Evolutionary conservation across 2,329 filamentous ascomycete species (phyloP), one percentile per base, ranked within the genome.

Genomic region (Colletotrichum sp.): DNA sequence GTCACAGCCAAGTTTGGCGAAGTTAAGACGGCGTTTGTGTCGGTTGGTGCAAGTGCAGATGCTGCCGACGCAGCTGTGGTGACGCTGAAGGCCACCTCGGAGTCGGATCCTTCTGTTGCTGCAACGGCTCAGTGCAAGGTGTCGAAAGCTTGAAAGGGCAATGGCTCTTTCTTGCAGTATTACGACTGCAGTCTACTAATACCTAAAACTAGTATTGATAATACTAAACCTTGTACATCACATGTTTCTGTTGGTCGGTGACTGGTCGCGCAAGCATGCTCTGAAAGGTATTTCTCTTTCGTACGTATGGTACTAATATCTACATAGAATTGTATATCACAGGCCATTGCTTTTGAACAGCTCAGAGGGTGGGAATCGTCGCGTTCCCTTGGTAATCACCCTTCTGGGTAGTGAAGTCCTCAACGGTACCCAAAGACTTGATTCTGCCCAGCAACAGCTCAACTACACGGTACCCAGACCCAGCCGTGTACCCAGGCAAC

Each of bases 81-180:
- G 6, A 88, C 80, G 55, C 72, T 89, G 59, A 85, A 82, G 32
- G 87, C 82, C n/a, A 86, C 82, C 15, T 89, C 88, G 1, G 88
- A 89, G 82, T 87, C 87, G 12, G 83, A 88, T 74, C 73, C 77
- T 3, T 73, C 67, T 6, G 81, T 84, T 13, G 78, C 76, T 7
- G 80, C 80, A 4, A 80, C 80, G 4, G 82, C 83, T 3, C 78
- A 80, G 69, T 87, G 85, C 62, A 77, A 71, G n/a, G 81, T 87
- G 8, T 72, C 66, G 9, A 85, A 82, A 76, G 70, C 59, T 15
- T 78, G 28, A 77, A 18, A 18, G 6, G 30, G 18, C 8, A 1
- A 30, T 30, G 18, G 8, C 13, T 13, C n/a, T 24, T 63, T 21
- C 12, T 12, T 6, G 55, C 55, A 28, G 24, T 18, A 59, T 18